Base-by-base conservation (phyloP, 2,329 filamentous ascomycete species). In the Pezicula neosporulosa region DNA sequence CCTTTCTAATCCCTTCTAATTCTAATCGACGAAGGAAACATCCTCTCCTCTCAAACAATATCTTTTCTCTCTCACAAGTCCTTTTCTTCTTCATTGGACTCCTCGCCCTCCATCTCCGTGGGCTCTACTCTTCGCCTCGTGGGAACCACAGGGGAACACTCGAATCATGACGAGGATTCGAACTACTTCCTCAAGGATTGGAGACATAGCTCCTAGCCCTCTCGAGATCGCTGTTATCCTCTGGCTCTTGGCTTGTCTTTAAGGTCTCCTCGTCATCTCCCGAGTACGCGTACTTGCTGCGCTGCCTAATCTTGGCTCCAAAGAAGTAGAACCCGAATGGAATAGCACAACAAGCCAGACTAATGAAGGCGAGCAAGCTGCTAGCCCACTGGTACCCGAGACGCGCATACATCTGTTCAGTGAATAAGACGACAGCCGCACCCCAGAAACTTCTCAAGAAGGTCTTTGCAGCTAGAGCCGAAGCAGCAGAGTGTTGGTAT, bases 241-340 rank as follows among this genome's bases (percentile, higher is more conserved):
- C 57, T 3, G 15, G 36, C 8, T 50, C 57, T 3, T 16, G 36
- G 1, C 21, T 47, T 21, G 33, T 54, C 21, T 51, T 48, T 39
- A 47, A 15, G 18, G 30, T 66, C 58, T 71, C 67, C 47, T 74
- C 73, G 47, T 83, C 79, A 4, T 81, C 80, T 1, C 78, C 79
- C n/a, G 69, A 72, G 55, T 89, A 95, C 0, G 90, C 90, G 64
- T 83, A 95, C 68, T 82, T 86, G 62, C 84, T 89, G 52, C 77
- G 74, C 50, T 72, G 74, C 5, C 90, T 77, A 58, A 96, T 95
- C 5, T 68, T 67, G 15, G 83, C 88, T 3, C 90, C 90, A 60
- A 82, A 90, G 63, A 75, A 82, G 76, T 87, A 96, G 71, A 96
- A 96, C 24, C 89, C 68, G 66, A 86, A 96, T 0, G 90, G 90